These are phyloP conservation scores for Coemansia sp. DNA, from an alignment of 192 early-diverging fungal species.

Conservation along the genomic window DNA sequence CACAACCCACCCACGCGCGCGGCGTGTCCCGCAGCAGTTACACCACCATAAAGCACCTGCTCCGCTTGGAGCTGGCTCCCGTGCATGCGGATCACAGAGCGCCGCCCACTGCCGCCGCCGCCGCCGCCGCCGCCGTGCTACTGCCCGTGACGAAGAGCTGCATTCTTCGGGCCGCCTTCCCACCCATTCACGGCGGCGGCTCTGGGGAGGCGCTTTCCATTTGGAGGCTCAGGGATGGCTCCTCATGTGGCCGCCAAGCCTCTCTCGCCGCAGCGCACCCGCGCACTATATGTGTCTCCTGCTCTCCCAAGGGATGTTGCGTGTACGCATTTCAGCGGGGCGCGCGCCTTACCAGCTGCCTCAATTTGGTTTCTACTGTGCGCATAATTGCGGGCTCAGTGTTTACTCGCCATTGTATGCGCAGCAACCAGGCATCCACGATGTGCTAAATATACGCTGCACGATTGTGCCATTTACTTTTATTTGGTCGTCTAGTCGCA, in stretches of 20 bases:
- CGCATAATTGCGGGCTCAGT: constrained; percentile 8
- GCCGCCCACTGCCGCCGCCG: no score
- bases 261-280: neutral
- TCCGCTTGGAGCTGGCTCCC: no score
- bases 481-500: constrained; percentile 24
- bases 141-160: no score
- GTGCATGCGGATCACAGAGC: no score
- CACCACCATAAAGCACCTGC: no score
- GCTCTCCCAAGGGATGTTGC: neutral
- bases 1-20: no score
- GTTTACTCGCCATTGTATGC: constrained; percentile 2
- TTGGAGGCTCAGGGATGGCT: neutral
- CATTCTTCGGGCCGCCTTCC: no score
- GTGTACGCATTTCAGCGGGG: neutral
- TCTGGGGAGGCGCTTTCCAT: no score
- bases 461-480: constrained; percentile 5
- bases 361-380: constrained; percentile 8
- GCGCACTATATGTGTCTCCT: constrained; percentile 1
- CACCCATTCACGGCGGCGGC: no score
- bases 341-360: neutral
- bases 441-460: constrained; percentile 3
- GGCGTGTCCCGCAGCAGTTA: no score
- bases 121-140: no score
- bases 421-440: constrained; percentile 2
- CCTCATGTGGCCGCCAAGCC: constrained; percentile 3